Evolutionary conservation across 331 rosid species (phyloP).

Genomic region (Acacia pycnantha): DNA sequence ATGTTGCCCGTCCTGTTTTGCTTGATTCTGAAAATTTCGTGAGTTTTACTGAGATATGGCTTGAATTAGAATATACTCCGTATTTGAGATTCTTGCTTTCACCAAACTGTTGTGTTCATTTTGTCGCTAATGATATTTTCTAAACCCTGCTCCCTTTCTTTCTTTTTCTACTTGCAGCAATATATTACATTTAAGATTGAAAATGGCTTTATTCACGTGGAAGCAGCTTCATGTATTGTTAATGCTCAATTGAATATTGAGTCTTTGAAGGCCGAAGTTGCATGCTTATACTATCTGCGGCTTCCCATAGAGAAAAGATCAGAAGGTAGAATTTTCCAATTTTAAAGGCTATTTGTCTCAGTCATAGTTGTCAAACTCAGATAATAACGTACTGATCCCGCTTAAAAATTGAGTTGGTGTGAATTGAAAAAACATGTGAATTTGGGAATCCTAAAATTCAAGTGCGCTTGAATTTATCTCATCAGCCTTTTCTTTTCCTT

Average conservation of each 20-base stretch:
- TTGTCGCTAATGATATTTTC: conserved; percentile 34
- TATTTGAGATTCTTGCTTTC: conserved; percentile 23
- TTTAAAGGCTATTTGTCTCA: neutral
- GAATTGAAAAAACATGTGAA: neutral
- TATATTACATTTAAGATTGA: conserved; percentile 62
- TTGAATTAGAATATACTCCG: conserved; percentile 23
- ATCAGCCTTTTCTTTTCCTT: neutral
- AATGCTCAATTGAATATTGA: conserved; percentile 53
- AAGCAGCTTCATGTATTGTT: conserved; percentile 40
- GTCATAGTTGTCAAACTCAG: neutral
- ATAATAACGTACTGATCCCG: neutral
- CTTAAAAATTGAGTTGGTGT: neutral
- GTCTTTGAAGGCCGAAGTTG: conserved; percentile 68
- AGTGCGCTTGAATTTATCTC: neutral
- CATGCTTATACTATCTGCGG: conserved; percentile 80
- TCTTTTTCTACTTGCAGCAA: conserved; percentile 52
- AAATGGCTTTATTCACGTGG: conserved; percentile 48
- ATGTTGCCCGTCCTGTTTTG: conserved; percentile 30
- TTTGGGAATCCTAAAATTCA: neutral
- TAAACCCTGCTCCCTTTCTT: conserved; percentile 26
- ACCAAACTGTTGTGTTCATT: conserved; percentile 12
- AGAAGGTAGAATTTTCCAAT: conserved; percentile 58
- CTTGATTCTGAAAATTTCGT: conserved; percentile 56
- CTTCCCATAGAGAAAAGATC: conserved; percentile 70
- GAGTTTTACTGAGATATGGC: conserved; percentile 43